Evolutionary conservation across 192 early-diverging fungal genomes (phyloP).

Genomic region (Glomus cerebriforme): DNA sequence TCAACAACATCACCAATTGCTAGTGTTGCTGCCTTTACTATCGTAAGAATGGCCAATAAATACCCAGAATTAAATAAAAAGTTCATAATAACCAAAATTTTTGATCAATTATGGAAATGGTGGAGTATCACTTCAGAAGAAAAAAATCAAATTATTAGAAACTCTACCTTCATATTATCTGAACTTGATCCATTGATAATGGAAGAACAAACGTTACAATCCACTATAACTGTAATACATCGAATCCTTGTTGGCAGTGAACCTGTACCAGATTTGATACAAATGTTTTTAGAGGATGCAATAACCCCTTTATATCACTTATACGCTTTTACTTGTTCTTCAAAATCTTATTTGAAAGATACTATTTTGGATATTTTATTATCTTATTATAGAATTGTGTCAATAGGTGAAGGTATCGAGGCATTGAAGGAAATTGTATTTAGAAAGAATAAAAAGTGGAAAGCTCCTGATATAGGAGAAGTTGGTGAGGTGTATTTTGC

Average conservation of each 20-base stretch:
- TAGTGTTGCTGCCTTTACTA: conserved; percentile 54
- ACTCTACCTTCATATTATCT: not conserved
- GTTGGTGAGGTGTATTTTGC: conserved; percentile 58
- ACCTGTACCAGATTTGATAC: conserved; percentile 58
- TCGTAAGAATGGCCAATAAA: conserved; percentile 52
- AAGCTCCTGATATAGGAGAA: conserved; percentile 41
- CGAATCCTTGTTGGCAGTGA: conserved; percentile 61
- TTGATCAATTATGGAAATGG: conserved; percentile 43
- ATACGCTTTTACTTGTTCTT: conserved; percentile 48
- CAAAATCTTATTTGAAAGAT: conserved; percentile 48
- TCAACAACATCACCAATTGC: conserved; percentile 22
- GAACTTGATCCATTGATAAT: conserved; percentile 45
- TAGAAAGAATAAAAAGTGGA: conserved; percentile 34
- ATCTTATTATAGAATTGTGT: conserved; percentile 51
- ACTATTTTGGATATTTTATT: conserved; percentile 49
- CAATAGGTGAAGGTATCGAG: conserved; percentile 37
- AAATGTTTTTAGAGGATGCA: conserved; percentile 52
- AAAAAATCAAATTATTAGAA: conserved; percentile 16
- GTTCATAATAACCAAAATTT: conserved; percentile 51
- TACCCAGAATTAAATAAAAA: conserved; percentile 47
- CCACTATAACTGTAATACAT: conserved; percentile 51
- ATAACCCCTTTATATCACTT: conserved; percentile 60
- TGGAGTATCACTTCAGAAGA: conserved; percentile 34
- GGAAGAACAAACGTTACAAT: conserved; percentile 45
- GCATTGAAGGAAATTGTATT: conserved; percentile 51